Evolutionary conservation across 2,329 filamentous ascomycete species (phyloP), one percentile per base, ranked within the genome.

Genomic region (Fusarium sp.): DNA sequence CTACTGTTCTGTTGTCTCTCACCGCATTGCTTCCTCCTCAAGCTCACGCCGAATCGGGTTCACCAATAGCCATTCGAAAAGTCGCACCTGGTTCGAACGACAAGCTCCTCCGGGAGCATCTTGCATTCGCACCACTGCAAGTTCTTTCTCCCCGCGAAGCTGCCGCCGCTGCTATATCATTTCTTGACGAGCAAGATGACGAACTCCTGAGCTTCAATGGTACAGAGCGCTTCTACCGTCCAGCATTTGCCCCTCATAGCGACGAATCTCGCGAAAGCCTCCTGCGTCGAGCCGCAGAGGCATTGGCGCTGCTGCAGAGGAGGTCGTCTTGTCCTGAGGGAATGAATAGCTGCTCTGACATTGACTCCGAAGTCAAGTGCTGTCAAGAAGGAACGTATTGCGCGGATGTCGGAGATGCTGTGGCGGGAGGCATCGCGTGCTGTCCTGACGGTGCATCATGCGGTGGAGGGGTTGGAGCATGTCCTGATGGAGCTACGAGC

Each of bases 51-150:
- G 79, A 79, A 32, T 77, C 77, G 54, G 64, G 65, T 20, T 73
- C 81, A 9, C 91, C 91, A 1, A 86, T 88, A 2, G 92, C 88
- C 2, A 85, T 95, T 59, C 88, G 88, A 77, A 94, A 94, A 78
- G 93, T 95, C 88, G 85, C 89, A 49, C 85, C 85, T 8, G 90
- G 94, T 76, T 87, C 89, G 53, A 88, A 88, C 65, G 91, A 93
- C 78, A 96, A 93, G 85, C 91, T 95, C 77, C 88, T 90, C 72
- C 83, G 90, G 60, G 87, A 92, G 46, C 91, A 93, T 78, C 90
- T 85, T 71, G 85, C 83, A 70, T 89, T 88, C 73, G 73, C 79
- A 37, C 66, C 79, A 4, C 62, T 79, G 2, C 75, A 75, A 4
- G 62, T 74, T 18, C 65, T 78, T 30, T 66, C 73, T 3, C 75